These are phyloP conservation scores for Penicillium nucicola DNA, from an alignment of 495 filamentous ascomycete species.

Conservation along the genomic window DNA sequence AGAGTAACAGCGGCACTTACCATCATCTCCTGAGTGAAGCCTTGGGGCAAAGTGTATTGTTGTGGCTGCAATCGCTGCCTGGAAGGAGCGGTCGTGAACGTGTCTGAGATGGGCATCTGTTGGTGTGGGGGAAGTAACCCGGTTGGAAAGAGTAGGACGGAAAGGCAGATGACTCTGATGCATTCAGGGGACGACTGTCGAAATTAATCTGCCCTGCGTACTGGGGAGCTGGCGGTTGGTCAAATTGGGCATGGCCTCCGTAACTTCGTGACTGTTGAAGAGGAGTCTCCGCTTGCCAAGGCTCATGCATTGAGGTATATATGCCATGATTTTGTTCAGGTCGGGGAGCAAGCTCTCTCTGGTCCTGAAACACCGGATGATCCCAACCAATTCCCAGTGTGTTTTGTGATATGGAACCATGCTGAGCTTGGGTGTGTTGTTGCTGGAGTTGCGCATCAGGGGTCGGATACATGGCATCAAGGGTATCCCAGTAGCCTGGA, in stretches of 20 bases:
- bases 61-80: constrained; percentile 21
- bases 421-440: constrained; percentile 14
- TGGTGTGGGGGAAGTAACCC: constrained; percentile 33
- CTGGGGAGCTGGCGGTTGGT: constrained; percentile 28
- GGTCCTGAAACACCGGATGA: constrained; percentile 14
- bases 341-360: constrained; percentile 22
- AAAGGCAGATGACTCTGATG: constrained; percentile 32
- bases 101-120: constrained; percentile 27
- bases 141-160: constrained; percentile 32
- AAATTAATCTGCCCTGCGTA: constrained; percentile 35
- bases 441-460: constrained; percentile 25
- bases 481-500: constrained; percentile 37
- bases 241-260: constrained; percentile 28
- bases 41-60: constrained; percentile 24
- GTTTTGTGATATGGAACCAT: constrained; percentile 9
- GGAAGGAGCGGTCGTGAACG: constrained; percentile 23
- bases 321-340: constrained; percentile 30
- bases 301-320: constrained; percentile 32
- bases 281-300: constrained; percentile 35
- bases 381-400: constrained; percentile 9
- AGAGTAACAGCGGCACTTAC: constrained; percentile 11
- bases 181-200: constrained; percentile 27
- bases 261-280: constrained; percentile 29
- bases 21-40: constrained; percentile 23
- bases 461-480: constrained; percentile 37